Percentiles rank a stretch among this genome's conserved stretches.
phyloP scores from a whole-genome alignment of 2,329 filamentous ascomycete genomes.

The Pseudogymnoascus sp. region DNA sequence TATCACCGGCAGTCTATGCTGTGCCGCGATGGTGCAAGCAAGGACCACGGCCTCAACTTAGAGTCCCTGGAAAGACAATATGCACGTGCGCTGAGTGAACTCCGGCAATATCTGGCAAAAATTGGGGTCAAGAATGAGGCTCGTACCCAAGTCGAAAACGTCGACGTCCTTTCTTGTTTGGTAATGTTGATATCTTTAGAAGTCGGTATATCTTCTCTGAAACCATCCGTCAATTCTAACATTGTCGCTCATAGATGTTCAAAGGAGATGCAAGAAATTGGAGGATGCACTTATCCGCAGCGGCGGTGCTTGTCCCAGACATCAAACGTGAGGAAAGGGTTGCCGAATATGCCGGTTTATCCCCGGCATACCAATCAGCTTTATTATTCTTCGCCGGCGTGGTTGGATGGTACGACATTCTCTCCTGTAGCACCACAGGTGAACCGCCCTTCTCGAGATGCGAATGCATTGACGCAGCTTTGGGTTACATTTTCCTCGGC shows the following conservation, averaged over 20 bases:
- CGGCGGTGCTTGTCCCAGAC: conserved; percentile 41
- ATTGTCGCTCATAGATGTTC: conserved; percentile 10
- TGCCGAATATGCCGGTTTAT: neutral
- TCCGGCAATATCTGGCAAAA: conserved; percentile 19
- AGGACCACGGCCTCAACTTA: neutral
- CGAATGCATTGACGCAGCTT: conserved; percentile 6
- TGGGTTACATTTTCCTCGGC: conserved; percentile 38
- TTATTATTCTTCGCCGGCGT: conserved; percentile 42
- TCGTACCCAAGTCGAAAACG: conserved; percentile 43
- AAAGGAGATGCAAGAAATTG: conserved; percentile 40
- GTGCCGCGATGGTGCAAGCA: conserved; percentile 23
- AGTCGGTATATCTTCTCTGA: conserved; percentile 9
- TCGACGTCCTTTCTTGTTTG: conserved; percentile 35
- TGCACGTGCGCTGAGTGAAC: conserved; percentile 35
- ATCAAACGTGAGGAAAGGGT: conserved; percentile 17
- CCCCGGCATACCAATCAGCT: conserved; percentile 36
- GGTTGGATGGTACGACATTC: conserved; percentile 40
- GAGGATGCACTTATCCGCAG: conserved; percentile 43
- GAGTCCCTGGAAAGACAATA: conserved; percentile 10
- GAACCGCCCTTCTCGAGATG: neutral
- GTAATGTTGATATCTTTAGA: conserved; percentile 15
- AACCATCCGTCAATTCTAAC: conserved; percentile 1
- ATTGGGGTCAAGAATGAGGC: conserved; percentile 35
- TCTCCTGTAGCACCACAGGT: conserved; percentile 39
- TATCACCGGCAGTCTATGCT: conserved; percentile 47